Conservation (phyloP, 768 basidiomycete genomes). For the Vararia minispora region DNA sequence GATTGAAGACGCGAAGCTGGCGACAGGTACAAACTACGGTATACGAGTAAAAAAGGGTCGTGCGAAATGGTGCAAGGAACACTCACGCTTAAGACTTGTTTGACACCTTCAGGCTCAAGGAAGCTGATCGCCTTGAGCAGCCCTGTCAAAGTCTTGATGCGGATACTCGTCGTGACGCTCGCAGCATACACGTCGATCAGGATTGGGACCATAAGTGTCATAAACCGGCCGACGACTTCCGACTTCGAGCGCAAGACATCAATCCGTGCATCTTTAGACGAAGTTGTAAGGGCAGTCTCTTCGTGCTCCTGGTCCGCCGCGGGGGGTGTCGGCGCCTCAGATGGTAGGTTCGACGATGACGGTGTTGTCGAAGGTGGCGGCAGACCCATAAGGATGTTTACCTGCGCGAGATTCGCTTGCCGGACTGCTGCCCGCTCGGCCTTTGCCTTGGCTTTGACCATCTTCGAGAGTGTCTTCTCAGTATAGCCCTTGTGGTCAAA, state of each 20-base stretch:
- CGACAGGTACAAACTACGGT: slow-evolving; percentile 88
- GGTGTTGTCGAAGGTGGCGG: slow-evolving; percentile 9
- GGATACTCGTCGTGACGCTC: slow-evolving; percentile 78
- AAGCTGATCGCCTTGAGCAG: slow-evolving; percentile 89
- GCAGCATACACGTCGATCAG: slow-evolving; percentile 99
- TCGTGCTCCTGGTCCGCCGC: slow-evolving; percentile 19
- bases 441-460: slow-evolving; percentile 77
- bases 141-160: slow-evolving; percentile 82
- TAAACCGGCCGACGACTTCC: slow-evolving; percentile 72
- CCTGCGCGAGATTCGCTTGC: slow-evolving; percentile 24
- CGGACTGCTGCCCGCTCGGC: slow-evolving; percentile 68
- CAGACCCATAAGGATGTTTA: slow-evolving; percentile 3
- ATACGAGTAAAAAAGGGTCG: slow-evolving; percentile 4
- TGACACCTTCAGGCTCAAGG: slow-evolving; percentile 65
- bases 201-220: slow-evolving; percentile 84
- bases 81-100: slow-evolving; percentile 66
- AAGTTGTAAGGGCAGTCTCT: slow-evolving; percentile 2
- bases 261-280: slow-evolving; percentile 42
- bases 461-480: slow-evolving; percentile 67
- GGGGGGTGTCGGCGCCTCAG: slow-evolving; percentile 24
- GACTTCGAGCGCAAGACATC: slow-evolving; percentile 68
- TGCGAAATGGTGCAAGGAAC: slow-evolving; percentile 1
- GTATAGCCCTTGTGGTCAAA: slow-evolving; percentile 89
- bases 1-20: slow-evolving; percentile 91
- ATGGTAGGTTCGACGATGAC: slow-evolving; percentile 15